A percentile compares a stretch with the other conserved stretches of the same genome.
Evolutionary conservation across 345 rosid species (phyloP).

Genomic region (Eucalyptus marginata): DNA sequence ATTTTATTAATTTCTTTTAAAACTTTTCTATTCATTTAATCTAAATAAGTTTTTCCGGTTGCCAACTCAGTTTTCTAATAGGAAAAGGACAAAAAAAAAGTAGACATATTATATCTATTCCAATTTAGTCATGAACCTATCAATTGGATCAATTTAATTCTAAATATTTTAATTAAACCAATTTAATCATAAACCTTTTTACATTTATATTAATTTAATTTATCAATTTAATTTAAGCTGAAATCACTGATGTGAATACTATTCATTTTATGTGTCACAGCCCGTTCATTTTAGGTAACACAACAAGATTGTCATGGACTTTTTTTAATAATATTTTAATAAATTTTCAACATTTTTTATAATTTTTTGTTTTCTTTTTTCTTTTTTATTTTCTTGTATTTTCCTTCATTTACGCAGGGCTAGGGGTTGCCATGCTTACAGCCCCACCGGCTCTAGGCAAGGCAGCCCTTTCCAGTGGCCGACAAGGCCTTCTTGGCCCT

Average conservation of each 20-base stretch:
- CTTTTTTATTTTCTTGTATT: too few relatives aligned
- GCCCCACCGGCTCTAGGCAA: not conserved
- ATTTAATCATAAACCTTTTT: fast-evolving
- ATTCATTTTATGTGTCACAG: fast-evolving
- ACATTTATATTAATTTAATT: too few relatives aligned
- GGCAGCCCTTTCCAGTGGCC: fast-evolving
- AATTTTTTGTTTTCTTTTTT: too few relatives aligned
- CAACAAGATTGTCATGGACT: fast-evolving
- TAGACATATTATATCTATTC: fast-evolving
- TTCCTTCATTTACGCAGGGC: not conserved
- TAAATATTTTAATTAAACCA: too few relatives aligned
- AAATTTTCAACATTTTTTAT: too few relatives aligned
- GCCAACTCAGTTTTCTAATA: not conserved
- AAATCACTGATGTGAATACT: fast-evolving
- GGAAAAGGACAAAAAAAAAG: not conserved
- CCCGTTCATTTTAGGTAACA: too few relatives aligned
- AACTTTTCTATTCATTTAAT: not conserved
- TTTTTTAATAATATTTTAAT: too few relatives aligned
- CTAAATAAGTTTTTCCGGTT: not conserved
- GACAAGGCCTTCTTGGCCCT: too few relatives aligned
- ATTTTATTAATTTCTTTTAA: not conserved
- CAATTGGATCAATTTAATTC: too few relatives aligned
- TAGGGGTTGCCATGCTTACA: not conserved
- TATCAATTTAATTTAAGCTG: fast-evolving
- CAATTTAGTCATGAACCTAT: too few relatives aligned